Evolutionary conservation across 192 early-diverging fungal genomes (phyloP).

Genomic region (Coemansia sp.): DNA sequence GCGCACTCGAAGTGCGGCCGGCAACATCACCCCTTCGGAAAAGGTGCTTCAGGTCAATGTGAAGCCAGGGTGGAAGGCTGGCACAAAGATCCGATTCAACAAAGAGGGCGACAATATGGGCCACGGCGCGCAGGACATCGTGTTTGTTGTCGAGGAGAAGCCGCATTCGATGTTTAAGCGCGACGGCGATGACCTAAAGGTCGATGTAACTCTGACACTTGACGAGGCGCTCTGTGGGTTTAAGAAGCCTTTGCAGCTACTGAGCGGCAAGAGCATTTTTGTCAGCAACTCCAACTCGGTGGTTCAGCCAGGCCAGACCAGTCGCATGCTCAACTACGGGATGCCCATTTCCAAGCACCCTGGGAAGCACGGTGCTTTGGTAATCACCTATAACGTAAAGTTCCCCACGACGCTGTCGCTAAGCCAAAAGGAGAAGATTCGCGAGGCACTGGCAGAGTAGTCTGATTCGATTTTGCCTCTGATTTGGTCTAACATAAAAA

Average conservation of each 20-base stretch:
- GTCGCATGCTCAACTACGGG: slow-evolving; percentile 74
- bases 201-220: slow-evolving; percentile 66
- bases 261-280: slow-evolving; percentile 71
- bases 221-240: slow-evolving; percentile 81
- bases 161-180: slow-evolving; percentile 85
- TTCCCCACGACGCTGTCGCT: slow-evolving; percentile 73
- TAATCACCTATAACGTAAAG: slow-evolving; percentile 75
- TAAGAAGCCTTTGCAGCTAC: slow-evolving; percentile 66
- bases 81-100: slow-evolving; percentile 92
- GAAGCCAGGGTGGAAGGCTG: slow-evolving; percentile 97
- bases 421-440: slow-evolving; percentile 70
- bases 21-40: slow-evolving; percentile 56
- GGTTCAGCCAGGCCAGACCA: slow-evolving; percentile 73
- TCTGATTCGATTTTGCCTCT: too few species aligned
- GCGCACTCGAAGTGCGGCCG: slow-evolving; percentile 43
- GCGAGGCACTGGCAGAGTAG: slow-evolving; percentile 40
- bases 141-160: slow-evolving; percentile 92
- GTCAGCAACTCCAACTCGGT: slow-evolving; percentile 63
- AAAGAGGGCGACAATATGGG: slow-evolving; percentile 86
- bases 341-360: slow-evolving; percentile 91
- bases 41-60: slow-evolving; percentile 84
- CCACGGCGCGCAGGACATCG: slow-evolving; percentile 86
- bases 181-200: slow-evolving; percentile 79
- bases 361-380: slow-evolving; percentile 83
- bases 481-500: not conserved